Conservation (phyloP, 371 early-diverging fungal species). For the Mortierella sp. region DNA sequence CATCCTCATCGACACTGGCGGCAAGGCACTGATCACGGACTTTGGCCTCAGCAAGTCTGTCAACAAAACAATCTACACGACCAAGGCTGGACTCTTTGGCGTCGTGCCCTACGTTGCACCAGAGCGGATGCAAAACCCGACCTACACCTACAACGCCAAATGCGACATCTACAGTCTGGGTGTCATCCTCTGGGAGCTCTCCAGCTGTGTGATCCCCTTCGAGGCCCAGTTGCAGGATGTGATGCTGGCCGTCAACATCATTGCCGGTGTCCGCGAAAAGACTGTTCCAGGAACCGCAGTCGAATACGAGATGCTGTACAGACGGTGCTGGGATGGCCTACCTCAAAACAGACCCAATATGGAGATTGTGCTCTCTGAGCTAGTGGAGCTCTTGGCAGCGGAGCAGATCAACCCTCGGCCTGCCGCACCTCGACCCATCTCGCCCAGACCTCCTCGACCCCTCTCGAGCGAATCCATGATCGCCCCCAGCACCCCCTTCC, state of each 20-base stretch:
- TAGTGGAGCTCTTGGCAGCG: conserved; percentile 46
- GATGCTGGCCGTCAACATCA: conserved; percentile 57
- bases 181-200: conserved; percentile 66
- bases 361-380: conserved; percentile 53
- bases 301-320: conserved; percentile 57
- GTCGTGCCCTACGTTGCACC: conserved; percentile 72
- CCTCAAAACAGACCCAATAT: conserved; percentile 53
- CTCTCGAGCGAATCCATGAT: conserved; percentile 55
- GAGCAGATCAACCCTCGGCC: conserved; percentile 49
- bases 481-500: conserved; percentile 35
- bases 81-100: conserved; percentile 57
- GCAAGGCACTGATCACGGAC: conserved; percentile 53
- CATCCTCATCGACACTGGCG: conserved; percentile 75
- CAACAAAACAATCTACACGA: conserved; percentile 56
- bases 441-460: conserved; percentile 41
- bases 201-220: conserved; percentile 58
- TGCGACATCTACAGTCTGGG: conserved; percentile 69
- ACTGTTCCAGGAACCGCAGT: conserved; percentile 54
- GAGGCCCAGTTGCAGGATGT: conserved; percentile 55
- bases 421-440: conserved; percentile 39
- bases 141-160: conserved; percentile 62
- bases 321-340: conserved; percentile 58
- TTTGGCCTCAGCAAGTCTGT: conserved; percentile 56
- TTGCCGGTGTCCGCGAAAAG: conserved; percentile 56
- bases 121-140: conserved; percentile 60